Percentiles rank a stretch among this genome's conserved stretches.
These are phyloP conservation scores for Diutina sp. DNA, from an alignment of 1,139 yeast species.

Conservation along the genomic window DNA sequence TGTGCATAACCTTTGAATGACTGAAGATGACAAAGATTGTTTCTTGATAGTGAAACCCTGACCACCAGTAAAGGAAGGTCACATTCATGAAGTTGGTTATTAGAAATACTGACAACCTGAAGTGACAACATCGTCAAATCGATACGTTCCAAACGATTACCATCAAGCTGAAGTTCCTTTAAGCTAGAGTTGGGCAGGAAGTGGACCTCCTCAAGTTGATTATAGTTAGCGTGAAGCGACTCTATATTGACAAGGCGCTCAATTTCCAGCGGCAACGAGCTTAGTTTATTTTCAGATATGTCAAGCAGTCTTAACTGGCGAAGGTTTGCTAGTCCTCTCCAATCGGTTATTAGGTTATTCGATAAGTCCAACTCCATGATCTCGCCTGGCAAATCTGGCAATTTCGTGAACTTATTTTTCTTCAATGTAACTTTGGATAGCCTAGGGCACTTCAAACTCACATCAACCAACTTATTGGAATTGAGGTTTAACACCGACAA, in stretches of 20 bases:
- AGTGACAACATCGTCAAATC: neutral
- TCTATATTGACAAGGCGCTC: neutral
- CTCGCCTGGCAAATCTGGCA: neutral
- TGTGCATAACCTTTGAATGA: neutral
- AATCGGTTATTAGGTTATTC: neutral
- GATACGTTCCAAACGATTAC: neutral
- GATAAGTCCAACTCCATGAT: neutral
- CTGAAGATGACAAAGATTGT: neutral
- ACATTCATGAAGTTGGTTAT: neutral
- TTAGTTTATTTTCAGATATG: neutral
- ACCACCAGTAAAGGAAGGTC: neutral
- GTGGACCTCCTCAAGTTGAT: neutral
- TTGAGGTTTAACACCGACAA: neutral
- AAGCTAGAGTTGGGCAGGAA: neutral
- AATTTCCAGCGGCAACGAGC: neutral
- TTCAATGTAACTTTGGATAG: neutral
- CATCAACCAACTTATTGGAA: neutral
- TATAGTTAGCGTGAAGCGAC: neutral
- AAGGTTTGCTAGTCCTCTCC: neutral
- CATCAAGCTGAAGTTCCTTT: neutral
- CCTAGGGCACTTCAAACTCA: neutral
- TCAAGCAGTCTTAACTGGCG: neutral
- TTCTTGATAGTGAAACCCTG: neutral
- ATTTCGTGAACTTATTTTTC: neutral
- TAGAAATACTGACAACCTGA: neutral